Conservation (phyloP, 2,329 filamentous ascomycete genomes). For the Fusarium austroafricanum region DNA sequence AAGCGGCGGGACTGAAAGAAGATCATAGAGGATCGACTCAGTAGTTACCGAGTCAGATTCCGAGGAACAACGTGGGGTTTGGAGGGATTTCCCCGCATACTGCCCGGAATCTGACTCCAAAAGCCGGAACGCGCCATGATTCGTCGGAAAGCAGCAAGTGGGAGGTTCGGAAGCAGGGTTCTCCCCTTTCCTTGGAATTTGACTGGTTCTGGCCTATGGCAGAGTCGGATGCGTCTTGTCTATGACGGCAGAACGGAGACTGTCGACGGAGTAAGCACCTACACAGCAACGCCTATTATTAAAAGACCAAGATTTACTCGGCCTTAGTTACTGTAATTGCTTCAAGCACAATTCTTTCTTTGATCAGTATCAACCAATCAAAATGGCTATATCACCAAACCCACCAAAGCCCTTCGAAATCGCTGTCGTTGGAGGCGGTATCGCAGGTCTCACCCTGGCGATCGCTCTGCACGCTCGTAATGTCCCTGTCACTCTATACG, state of each 20-base stretch:
- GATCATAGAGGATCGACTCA: not conserved
- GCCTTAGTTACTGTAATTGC: not conserved
- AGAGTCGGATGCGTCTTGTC: conserved; percentile 1
- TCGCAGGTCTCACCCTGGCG: conserved; percentile 61
- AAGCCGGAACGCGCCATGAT: too few relatives aligned
- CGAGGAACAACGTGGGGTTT: not conserved
- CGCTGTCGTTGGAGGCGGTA: conserved; percentile 64
- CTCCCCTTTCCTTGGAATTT: not conserved
- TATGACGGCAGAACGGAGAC: conserved; percentile 11
- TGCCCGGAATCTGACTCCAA: not conserved
- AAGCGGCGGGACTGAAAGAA: not conserved
- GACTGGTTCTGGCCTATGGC: not conserved
- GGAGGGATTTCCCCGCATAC: conserved; percentile 19
- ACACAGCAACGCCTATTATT: not conserved
- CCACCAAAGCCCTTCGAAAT: conserved; percentile 44
- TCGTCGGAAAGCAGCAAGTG: conserved; percentile 3
- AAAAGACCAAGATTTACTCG: not conserved
- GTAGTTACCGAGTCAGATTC: conserved; percentile 5
- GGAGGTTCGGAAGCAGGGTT: conserved; percentile 24
- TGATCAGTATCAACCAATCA: not conserved
- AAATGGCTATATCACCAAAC: conserved; percentile 8
- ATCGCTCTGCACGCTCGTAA: conserved; percentile 58
- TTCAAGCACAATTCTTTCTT: not conserved
- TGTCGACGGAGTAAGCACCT: not conserved
- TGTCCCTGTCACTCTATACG: conserved; percentile 59